phyloP scores from a whole-genome alignment of 257 asterid genomes.

The Capsicum baccatum region DNA sequence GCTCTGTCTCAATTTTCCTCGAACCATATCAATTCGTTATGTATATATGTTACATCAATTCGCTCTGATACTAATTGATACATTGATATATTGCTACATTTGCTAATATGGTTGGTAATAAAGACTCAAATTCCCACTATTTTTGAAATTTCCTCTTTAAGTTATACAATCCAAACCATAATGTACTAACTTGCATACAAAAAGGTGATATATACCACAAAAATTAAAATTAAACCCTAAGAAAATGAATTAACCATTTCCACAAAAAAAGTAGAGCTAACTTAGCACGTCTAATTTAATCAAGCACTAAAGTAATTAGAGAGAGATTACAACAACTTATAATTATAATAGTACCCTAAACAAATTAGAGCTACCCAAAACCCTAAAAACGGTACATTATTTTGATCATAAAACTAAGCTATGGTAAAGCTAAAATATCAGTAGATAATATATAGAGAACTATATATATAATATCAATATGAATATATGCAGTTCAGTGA shows the following conservation, averaged over 20 bases:
- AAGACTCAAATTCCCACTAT: too few relatives aligned
- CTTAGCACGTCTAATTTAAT: neutral
- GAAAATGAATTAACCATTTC: neutral
- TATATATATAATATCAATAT: neutral
- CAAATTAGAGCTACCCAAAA: conserved; percentile 1
- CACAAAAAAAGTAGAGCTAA: conserved; percentile 1
- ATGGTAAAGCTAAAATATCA: neutral
- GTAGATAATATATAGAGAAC: neutral
- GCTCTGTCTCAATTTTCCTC: too few relatives aligned
- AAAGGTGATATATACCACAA: neutral
- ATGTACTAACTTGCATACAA: neutral
- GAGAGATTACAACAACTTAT: conserved; percentile 6
- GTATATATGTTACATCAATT: too few relatives aligned
- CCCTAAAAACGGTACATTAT: conserved; percentile 15
- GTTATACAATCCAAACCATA: neutral
- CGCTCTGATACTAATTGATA: too few relatives aligned
- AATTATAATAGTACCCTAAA: conserved; percentile 10
- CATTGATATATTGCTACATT: too few relatives aligned
- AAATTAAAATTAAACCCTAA: conserved; percentile 16
- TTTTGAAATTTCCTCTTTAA: too few relatives aligned
- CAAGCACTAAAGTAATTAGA: conserved; percentile 15
- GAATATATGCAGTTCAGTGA: neutral
- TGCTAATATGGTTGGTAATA: too few relatives aligned
- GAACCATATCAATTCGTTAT: too few relatives aligned
- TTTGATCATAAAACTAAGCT: neutral